These are phyloP conservation scores for Radiomyces spectabilis DNA, from an alignment of 192 early-diverging fungal genomes.

Conservation along the genomic window DNA sequence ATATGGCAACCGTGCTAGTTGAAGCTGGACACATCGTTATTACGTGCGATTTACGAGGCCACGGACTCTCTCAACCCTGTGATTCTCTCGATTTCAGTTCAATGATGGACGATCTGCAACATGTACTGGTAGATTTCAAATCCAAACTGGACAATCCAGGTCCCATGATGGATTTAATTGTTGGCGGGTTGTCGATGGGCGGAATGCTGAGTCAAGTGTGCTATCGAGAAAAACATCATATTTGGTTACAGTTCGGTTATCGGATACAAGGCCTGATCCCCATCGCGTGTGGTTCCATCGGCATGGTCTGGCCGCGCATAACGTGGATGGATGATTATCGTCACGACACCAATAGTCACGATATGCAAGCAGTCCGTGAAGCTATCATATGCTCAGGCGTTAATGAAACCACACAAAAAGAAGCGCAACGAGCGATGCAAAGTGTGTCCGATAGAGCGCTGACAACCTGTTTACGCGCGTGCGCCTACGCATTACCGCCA, in stretches of 20 bases:
- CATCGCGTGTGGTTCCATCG: not conserved
- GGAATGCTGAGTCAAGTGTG: constrained; percentile 1
- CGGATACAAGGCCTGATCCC: not conserved
- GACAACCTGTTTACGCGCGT: not conserved
- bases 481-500: not conserved
- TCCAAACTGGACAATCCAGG: too few species aligned
- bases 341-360: not conserved
- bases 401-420: not conserved
- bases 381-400: not conserved
- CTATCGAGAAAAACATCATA: too few species aligned
- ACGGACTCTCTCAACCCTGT: constrained; percentile 30
- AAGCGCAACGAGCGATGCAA: not conserved
- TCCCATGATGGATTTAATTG: not conserved
- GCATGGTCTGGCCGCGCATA: not conserved
- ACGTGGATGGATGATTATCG: not conserved
- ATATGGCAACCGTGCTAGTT: constrained; percentile 27
- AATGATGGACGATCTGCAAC: not conserved
- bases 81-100: not conserved
- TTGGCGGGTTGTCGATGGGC: constrained; percentile 16
- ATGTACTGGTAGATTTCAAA: not conserved
- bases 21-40: constrained; percentile 38
- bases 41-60: constrained; percentile 29
- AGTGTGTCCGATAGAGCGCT: not conserved
- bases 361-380: not conserved
- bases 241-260: too few species aligned